Conservation (phyloP, 805 yeast species). For the Saturnispora halmiae region DNA sequence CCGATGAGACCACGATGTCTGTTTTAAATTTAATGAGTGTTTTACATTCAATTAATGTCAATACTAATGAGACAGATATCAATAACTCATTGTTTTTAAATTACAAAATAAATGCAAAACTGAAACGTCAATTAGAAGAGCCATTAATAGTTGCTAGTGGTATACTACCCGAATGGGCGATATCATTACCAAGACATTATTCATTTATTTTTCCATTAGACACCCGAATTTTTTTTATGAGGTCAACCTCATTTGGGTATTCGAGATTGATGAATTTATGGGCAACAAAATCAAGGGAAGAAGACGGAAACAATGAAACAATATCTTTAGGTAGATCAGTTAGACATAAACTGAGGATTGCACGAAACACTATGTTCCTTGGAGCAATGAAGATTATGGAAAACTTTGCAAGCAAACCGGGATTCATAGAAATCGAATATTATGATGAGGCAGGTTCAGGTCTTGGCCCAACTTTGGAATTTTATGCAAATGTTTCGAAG, state of each 20-base stretch:
- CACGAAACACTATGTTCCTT: constrained; percentile 59
- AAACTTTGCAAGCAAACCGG: constrained; percentile 69
- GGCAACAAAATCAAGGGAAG: constrained; percentile 40
- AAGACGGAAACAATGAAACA: constrained; percentile 17
- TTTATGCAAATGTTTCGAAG: constrained; percentile 71
- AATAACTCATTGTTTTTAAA: constrained; percentile 43
- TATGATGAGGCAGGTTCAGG: constrained; percentile 94
- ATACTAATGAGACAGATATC: constrained; percentile 4
- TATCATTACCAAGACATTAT: constrained; percentile 58
- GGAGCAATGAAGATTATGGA: constrained; percentile 75
- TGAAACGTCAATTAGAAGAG: constrained; percentile 82
- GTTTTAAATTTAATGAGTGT: constrained; percentile 42
- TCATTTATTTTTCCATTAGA: constrained; percentile 83
- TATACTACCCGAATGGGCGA: constrained; percentile 76
- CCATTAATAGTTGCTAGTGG: constrained; percentile 83
- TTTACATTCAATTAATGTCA: constrained; percentile 34
- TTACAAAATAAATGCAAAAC: constrained; percentile 75
- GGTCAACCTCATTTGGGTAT: constrained; percentile 85
- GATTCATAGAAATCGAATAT: constrained; percentile 78
- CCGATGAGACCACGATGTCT: constrained; percentile 28
- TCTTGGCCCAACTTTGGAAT: constrained; percentile 90
- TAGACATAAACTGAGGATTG: constrained; percentile 70
- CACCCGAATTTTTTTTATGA: constrained; percentile 66
- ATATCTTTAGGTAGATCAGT: constrained; percentile 57
- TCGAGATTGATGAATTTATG: constrained; percentile 73